These are phyloP conservation scores for Cercospora janseana DNA, from an alignment of 2,329 filamentous ascomycete genomes.

Conservation along the genomic window DNA sequence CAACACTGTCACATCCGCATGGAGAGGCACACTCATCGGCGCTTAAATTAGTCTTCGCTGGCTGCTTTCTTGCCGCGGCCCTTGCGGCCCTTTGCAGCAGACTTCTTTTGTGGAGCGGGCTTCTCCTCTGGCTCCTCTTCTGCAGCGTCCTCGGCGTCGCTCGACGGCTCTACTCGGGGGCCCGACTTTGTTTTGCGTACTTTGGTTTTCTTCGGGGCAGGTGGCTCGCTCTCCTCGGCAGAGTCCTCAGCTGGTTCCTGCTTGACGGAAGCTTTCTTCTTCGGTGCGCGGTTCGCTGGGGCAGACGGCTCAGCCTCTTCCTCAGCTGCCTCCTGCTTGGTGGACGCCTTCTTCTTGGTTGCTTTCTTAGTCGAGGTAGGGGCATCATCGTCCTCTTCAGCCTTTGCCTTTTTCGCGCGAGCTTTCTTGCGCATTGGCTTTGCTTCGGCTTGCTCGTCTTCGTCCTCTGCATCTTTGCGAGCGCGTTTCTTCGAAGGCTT, in stretches of 20 bases:
- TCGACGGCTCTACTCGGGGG: slow-evolving; percentile 24
- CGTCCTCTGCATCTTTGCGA: slow-evolving; percentile 28
- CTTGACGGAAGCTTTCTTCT: slow-evolving; percentile 24
- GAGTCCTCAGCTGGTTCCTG: slow-evolving; percentile 19
- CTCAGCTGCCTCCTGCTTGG: slow-evolving; percentile 21
- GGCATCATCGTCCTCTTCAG: slow-evolving; percentile 23
- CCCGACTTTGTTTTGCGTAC: slow-evolving; percentile 34
- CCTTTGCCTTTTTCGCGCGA: slow-evolving; percentile 18
- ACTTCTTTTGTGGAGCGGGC: slow-evolving; percentile 31
- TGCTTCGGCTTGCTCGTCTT: slow-evolving; percentile 30
- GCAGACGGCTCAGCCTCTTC: slow-evolving; percentile 22
- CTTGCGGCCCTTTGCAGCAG: slow-evolving; percentile 37
- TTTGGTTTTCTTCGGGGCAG: slow-evolving; percentile 28
- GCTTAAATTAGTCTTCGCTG: slow-evolving; percentile 18
- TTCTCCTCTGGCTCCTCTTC: slow-evolving; percentile 35
- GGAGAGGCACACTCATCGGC: no score
- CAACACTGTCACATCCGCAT: no score
- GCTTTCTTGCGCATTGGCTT: slow-evolving; percentile 20
- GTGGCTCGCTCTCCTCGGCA: slow-evolving; percentile 22
- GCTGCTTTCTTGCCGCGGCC: slow-evolving; percentile 35
- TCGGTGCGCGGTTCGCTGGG: slow-evolving; percentile 26
- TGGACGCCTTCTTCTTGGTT: slow-evolving; percentile 26
- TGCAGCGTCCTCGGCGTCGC: slow-evolving; percentile 19
- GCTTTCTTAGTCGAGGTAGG: slow-evolving; percentile 26
- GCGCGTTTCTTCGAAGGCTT: slow-evolving; percentile 34